These are phyloP conservation scores for Suillus americanus DNA, from an alignment of 768 basidiomycete species.

Conservation along the genomic window DNA sequence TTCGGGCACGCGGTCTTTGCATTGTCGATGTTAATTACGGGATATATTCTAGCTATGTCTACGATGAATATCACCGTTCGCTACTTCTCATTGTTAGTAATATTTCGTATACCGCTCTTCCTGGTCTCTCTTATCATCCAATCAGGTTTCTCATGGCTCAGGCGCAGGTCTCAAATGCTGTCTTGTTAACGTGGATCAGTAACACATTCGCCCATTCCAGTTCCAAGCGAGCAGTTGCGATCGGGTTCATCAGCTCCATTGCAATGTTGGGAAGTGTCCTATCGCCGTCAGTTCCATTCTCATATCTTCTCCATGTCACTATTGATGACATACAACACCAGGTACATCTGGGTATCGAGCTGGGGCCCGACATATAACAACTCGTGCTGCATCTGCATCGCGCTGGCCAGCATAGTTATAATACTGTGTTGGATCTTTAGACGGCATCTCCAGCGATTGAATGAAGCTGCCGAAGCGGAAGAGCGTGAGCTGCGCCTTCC, in stretches of 20 bases:
- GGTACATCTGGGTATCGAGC: conserved; percentile 59
- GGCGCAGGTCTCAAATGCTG: conserved; percentile 64
- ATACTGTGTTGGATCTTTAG: conserved; percentile 47
- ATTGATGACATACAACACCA: conserved; percentile 15
- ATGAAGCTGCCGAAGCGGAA: conserved; percentile 34
- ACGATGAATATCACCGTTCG: conserved; percentile 60
- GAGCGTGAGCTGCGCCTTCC: conserved; percentile 34
- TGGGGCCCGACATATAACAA: conserved; percentile 69
- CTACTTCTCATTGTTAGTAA: conserved; percentile 52
- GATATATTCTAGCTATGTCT: conserved; percentile 59
- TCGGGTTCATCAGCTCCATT: conserved; percentile 8
- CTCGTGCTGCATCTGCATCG: conserved; percentile 70
- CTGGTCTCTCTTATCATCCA: neutral
- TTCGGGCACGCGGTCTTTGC: conserved; percentile 63
- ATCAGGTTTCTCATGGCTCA: conserved; percentile 70
- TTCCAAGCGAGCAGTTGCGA: conserved; percentile 62
- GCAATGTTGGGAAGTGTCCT: conserved; percentile 4
- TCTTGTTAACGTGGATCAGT: conserved; percentile 50
- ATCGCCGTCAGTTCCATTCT: conserved; percentile 7
- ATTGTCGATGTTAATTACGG: conserved; percentile 54
- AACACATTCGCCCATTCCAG: conserved; percentile 68
- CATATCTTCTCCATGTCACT: conserved; percentile 7
- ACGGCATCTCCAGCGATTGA: conserved; percentile 38
- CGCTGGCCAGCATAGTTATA: conserved; percentile 48
- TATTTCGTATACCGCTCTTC: neutral